These are phyloP conservation scores for Hypoxylon sp. DNA, from an alignment of 2,329 filamentous ascomycete species.

Conservation along the genomic window DNA sequence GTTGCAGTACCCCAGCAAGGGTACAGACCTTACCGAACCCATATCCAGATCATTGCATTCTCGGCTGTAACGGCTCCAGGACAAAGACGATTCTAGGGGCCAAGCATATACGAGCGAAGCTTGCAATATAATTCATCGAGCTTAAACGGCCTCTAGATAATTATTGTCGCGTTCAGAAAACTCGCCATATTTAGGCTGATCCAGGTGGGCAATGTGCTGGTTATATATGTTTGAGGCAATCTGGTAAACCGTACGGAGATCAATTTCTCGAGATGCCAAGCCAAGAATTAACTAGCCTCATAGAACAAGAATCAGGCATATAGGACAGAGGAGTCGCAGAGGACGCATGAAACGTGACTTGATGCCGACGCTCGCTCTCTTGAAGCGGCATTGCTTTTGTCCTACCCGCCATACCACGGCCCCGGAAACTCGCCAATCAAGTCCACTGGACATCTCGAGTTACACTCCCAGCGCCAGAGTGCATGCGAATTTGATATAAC, in stretches of 20 bases:
- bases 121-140: conserved; percentile 8
- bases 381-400: conserved; percentile 20
- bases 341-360: conserved; percentile 27
- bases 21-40: conserved; percentile 22
- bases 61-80: conserved; percentile 19
- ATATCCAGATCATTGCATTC: conserved; percentile 12
- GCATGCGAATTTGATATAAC: conserved; percentile 32
- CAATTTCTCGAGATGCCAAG: conserved; percentile 20
- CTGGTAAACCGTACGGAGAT: conserved; percentile 18
- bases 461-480: conserved; percentile 11
- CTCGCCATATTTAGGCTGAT: conserved; percentile 38
- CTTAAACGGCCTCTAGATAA: conserved; percentile 10
- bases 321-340: conserved; percentile 28
- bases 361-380: conserved; percentile 26
- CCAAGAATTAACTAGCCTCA: conserved; percentile 20
- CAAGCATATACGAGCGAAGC: not conserved
- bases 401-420: conserved; percentile 29
- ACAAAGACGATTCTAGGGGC: not conserved
- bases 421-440: conserved; percentile 27
- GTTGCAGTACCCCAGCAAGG: not conserved
- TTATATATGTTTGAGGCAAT: conserved; percentile 21
- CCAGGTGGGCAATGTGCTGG: conserved; percentile 25
- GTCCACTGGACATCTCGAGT: not conserved
- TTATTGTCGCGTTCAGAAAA: conserved; percentile 16
- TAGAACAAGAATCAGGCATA: conserved; percentile 37